A percentile compares a stretch with the other conserved stretches of the same genome.
phyloP scores from a whole-genome alignment of 306 rosid genomes.

The Alnus glutinosa region DNA sequence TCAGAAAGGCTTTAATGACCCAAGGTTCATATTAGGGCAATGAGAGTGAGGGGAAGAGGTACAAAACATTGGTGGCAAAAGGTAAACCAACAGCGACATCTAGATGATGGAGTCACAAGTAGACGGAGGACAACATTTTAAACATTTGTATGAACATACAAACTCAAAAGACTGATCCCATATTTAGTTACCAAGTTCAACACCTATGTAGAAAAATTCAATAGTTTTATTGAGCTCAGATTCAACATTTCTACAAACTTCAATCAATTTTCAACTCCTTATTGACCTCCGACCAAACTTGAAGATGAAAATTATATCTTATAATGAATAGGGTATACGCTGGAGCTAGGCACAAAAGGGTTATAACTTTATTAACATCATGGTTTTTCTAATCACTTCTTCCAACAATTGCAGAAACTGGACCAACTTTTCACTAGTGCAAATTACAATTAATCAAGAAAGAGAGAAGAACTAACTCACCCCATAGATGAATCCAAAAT shows the following conservation, averaged over 20 bases:
- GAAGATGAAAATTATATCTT: background rate
- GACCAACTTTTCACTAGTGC: background rate
- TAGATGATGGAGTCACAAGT: background rate
- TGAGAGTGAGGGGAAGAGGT: background rate
- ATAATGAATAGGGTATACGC: background rate
- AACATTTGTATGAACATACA: background rate
- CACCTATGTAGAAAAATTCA: background rate
- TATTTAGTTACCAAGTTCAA: background rate
- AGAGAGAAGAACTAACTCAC: conserved; percentile 50
- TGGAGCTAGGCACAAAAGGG: background rate
- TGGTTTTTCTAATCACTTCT: background rate
- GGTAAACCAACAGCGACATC: background rate
- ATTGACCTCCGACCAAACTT: background rate
- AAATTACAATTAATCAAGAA: conserved; percentile 21
- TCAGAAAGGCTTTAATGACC: conserved; percentile 1
- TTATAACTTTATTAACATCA: background rate
- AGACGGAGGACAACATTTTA: background rate
- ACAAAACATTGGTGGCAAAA: background rate
- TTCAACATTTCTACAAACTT: background rate
- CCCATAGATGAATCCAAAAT: conserved; percentile 94
- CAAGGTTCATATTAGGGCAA: background rate
- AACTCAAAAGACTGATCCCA: background rate
- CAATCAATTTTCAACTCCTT: background rate
- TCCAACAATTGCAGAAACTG: background rate
- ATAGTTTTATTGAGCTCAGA: background rate